These are phyloP conservation scores for Tylopilus balloui DNA, from an alignment of 768 basidiomycete genomes.

Conservation along the genomic window DNA sequence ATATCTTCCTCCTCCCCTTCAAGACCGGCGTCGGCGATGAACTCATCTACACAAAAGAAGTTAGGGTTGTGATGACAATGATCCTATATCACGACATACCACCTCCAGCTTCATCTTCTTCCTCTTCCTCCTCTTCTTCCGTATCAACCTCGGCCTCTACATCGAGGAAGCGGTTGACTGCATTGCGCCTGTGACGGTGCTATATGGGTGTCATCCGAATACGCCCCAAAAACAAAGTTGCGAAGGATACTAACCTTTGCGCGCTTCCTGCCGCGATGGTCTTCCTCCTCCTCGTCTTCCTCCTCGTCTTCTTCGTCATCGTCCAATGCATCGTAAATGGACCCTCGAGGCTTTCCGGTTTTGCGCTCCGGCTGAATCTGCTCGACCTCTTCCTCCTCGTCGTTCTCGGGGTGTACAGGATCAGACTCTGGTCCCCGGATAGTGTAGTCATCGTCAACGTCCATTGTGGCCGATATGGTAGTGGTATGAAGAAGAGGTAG, in stretches of 20 bases:
- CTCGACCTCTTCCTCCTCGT: constrained; percentile 38
- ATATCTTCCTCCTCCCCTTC: constrained; percentile 65
- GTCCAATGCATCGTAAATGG: constrained; percentile 36
- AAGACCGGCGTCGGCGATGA: constrained; percentile 56
- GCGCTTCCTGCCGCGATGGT: constrained; percentile 48
- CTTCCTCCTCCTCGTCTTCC: constrained; percentile 50
- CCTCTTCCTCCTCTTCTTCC: constrained; percentile 93
- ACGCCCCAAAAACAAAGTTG: constrained; percentile 1
- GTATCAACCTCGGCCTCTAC: constrained; percentile 95
- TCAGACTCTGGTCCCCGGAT: constrained; percentile 30
- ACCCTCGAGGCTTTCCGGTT: constrained; percentile 25
- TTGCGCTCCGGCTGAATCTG: constrained; percentile 16
- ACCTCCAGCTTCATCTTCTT: constrained; percentile 68
- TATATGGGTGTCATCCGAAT: constrained; percentile 21
- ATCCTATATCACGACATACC: constrained; percentile 31
- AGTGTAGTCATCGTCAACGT: constrained; percentile 34
- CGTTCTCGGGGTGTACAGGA: constrained; percentile 31
- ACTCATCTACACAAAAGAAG: constrained; percentile 46
- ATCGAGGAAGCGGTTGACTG: constrained; percentile 85
- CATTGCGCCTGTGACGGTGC: constrained; percentile 63
- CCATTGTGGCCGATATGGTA: constrained; percentile 31
- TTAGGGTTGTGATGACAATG: constrained; percentile 8
- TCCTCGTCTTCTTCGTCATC: constrained; percentile 50
- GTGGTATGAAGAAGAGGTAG: constrained; percentile 22
- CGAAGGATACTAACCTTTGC: constrained; percentile 46